Percentiles rank a stretch among this genome's conserved stretches.
phyloP scores from a whole-genome alignment of 2,329 filamentous ascomycete genomes.

The Magnaporthiopsis poae region DNA sequence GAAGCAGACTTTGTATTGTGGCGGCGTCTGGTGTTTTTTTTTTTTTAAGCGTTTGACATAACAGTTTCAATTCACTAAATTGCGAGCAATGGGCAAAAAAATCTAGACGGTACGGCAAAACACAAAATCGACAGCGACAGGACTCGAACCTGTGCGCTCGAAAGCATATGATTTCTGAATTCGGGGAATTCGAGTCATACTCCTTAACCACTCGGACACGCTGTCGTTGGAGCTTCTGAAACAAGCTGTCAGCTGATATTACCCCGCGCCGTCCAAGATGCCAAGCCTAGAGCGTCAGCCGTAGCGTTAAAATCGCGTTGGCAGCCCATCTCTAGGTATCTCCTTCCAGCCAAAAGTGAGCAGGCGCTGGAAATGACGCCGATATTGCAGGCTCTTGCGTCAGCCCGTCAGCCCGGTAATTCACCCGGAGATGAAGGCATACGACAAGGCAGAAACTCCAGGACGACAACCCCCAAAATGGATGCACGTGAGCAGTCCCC shows the following conservation, averaged over 20 bases:
- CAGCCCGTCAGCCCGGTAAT: too few relatives aligned
- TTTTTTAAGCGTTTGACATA: neutral
- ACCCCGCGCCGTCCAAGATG: too few relatives aligned
- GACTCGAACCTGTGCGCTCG: constrained; percentile 4
- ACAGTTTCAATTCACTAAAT: neutral
- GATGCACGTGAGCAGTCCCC: too few relatives aligned
- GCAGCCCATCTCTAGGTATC: too few relatives aligned
- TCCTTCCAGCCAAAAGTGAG: too few relatives aligned
- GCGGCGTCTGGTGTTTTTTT: neutral
- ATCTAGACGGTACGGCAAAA: neutral
- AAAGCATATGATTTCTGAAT: constrained; percentile 3
- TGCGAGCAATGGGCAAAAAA: neutral
- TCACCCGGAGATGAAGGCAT: too few relatives aligned
- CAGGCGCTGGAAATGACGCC: too few relatives aligned
- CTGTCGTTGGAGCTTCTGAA: neutral
- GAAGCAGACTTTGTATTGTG: neutral
- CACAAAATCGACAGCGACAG: neutral
- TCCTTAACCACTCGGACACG: neutral
- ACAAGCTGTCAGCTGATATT: neutral
- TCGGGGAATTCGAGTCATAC: neutral
- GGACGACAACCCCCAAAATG: too few relatives aligned
- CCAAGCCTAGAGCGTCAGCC: too few relatives aligned
- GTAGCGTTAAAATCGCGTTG: too few relatives aligned
- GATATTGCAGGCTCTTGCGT: too few relatives aligned
- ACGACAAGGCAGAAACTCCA: too few relatives aligned